phyloP scores from a whole-genome alignment of 306 rosid species.

The Gynostemma pentaphyllum region DNA sequence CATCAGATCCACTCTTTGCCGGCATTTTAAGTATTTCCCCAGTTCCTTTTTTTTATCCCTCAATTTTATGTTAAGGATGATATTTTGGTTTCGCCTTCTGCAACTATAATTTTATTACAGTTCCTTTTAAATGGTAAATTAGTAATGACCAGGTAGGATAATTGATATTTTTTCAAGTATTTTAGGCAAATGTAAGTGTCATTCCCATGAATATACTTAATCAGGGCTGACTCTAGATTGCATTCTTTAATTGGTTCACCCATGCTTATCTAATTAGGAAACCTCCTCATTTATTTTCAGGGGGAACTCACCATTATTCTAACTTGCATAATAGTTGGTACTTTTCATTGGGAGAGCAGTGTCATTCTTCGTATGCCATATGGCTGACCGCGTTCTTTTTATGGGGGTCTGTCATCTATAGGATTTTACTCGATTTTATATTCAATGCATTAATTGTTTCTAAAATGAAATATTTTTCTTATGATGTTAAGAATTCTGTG shows the following conservation, averaged over 20 bases:
- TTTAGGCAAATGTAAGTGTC: background rate
- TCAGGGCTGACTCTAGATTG: background rate
- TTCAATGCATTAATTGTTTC: background rate
- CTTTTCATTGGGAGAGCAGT: background rate
- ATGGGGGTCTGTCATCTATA: background rate
- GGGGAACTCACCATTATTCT: background rate
- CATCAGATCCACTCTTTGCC: conserved; percentile 71
- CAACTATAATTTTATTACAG: background rate
- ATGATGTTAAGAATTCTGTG: background rate
- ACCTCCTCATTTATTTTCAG: background rate
- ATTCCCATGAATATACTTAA: background rate
- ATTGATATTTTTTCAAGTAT: background rate
- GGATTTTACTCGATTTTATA: background rate
- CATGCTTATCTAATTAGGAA: background rate
- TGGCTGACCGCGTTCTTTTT: background rate
- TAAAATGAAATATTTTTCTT: background rate
- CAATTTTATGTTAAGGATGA: background rate
- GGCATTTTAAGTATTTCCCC: conserved; percentile 50
- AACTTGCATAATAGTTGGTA: background rate
- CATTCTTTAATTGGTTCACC: background rate
- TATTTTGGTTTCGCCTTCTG: background rate
- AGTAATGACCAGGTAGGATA: background rate
- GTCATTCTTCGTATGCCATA: background rate
- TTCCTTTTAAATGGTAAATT: background rate
- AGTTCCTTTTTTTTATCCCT: background rate